Conservation (phyloP, 441 rosid species). For the Metrosideros polymorpha region DNA sequence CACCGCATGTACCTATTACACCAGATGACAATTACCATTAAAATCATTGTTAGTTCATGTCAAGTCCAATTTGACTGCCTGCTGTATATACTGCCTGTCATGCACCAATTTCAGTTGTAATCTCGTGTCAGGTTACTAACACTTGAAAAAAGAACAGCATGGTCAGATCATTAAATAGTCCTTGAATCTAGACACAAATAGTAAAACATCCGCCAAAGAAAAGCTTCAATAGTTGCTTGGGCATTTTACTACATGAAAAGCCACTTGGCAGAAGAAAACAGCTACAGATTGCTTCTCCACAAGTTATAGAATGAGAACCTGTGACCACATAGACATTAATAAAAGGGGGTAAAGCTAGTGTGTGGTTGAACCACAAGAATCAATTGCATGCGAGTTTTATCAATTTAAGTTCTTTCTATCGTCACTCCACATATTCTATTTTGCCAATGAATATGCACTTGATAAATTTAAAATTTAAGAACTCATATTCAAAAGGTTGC, state of each 20-base stretch:
- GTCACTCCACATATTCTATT: not conserved
- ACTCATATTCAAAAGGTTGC: not conserved
- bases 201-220: not conserved
- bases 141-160: not conserved
- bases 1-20: conserved; percentile 63
- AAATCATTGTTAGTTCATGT: not conserved
- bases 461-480: not conserved
- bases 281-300: not conserved
- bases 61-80: not conserved
- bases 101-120: not conserved
- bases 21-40: conserved; percentile 1
- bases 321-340: not conserved
- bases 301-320: not conserved
- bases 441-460: not conserved
- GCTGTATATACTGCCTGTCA: not conserved
- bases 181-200: not conserved
- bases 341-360: not conserved
- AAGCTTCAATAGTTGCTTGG: not conserved
- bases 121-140: not conserved
- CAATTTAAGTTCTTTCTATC: not conserved
- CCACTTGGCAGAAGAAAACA: not conserved
- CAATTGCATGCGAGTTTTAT: not conserved
- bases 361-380: not conserved
- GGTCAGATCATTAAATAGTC: not conserved
- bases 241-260: not conserved